phyloP scores from a whole-genome alignment of 2,329 filamentous ascomycete genomes.

The Piedraia hortae region DNA sequence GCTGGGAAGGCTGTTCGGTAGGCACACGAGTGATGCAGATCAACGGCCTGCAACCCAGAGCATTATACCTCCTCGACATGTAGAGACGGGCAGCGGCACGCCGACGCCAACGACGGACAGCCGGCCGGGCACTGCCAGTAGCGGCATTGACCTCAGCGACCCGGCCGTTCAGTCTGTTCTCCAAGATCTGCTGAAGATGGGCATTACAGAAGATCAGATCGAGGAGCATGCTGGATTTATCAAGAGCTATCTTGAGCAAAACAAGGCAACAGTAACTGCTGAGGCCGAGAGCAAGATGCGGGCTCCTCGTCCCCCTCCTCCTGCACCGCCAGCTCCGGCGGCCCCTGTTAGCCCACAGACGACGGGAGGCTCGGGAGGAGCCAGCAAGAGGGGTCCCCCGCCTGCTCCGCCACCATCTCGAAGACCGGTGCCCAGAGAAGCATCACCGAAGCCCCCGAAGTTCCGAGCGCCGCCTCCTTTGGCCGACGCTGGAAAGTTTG shows the following conservation, averaged over 20 bases:
- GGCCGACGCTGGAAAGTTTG: slow-evolving; percentile 71
- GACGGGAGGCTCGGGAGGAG: slow-evolving; percentile 29
- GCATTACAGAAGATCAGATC: slow-evolving; percentile 40
- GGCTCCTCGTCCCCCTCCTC: slow-evolving; percentile 29
- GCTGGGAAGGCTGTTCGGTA: slow-evolving; percentile 7
- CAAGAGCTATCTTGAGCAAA: slow-evolving; percentile 36
- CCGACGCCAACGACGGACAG: slow-evolving; percentile 9
- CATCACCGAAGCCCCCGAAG: slow-evolving; percentile 38
- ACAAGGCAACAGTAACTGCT: slow-evolving; percentile 24
- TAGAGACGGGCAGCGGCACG: slow-evolving; percentile 4
- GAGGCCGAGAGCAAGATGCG: slow-evolving; percentile 20
- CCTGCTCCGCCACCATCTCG: slow-evolving; percentile 25
- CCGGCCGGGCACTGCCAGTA: slow-evolving; percentile 15
- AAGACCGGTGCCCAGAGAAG: slow-evolving; percentile 35
- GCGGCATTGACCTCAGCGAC: slow-evolving; percentile 28
- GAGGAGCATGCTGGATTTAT: slow-evolving; percentile 41
- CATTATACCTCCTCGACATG: slow-evolving; percentile 21
- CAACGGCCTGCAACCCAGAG: slow-evolving; percentile 17
- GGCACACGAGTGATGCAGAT: slow-evolving; percentile 7
- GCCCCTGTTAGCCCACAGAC: slow-evolving; percentile 30
- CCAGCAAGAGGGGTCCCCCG: slow-evolving; percentile 28
- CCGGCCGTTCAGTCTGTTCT: slow-evolving; percentile 33
- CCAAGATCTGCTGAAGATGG: slow-evolving; percentile 33
- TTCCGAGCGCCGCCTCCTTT: slow-evolving; percentile 74
- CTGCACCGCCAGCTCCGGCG: slow-evolving; percentile 15